A percentile compares a stretch with the other conserved stretches of the same genome.
These are phyloP conservation scores for Huntiella omanensis DNA, from an alignment of 2,329 filamentous ascomycete genomes.

Conservation along the genomic window DNA sequence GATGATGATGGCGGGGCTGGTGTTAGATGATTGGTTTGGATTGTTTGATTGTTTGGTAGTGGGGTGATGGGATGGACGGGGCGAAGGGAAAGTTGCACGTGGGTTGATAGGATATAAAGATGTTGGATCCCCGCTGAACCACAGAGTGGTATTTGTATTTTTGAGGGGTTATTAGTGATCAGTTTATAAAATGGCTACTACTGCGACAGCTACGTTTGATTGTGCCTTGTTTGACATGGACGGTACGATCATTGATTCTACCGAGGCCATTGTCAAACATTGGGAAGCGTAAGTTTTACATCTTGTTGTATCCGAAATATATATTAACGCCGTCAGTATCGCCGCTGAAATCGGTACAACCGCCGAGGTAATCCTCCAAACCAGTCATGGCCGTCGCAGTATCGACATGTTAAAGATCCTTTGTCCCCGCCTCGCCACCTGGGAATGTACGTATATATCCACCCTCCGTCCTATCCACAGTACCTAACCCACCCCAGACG, in stretches of 20 bases:
- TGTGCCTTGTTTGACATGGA: slow-evolving; percentile 59
- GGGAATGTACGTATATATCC: slow-evolving; percentile 56
- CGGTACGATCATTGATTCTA: slow-evolving; percentile 70
- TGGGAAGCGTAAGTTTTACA: slow-evolving; percentile 42
- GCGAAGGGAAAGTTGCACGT: too few relatives aligned
- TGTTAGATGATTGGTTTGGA: slow-evolving; percentile 4
- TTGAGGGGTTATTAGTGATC: too few relatives aligned
- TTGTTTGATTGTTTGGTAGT: too few relatives aligned
- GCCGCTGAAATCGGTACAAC: slow-evolving; percentile 69
- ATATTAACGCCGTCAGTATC: slow-evolving; percentile 38
- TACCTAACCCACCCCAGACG: slow-evolving; percentile 33
- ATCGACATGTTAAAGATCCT: slow-evolving; percentile 72
- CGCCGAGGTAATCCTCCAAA: slow-evolving; percentile 68
- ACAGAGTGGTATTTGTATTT: too few relatives aligned
- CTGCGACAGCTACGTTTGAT: slow-evolving; percentile 29
- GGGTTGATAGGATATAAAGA: too few relatives aligned
- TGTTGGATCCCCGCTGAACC: too few relatives aligned
- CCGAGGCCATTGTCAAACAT: slow-evolving; percentile 56
- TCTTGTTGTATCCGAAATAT: too few relatives aligned
- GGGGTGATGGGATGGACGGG: too few relatives aligned
- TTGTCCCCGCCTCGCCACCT: slow-evolving; percentile 69
- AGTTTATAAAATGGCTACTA: too few relatives aligned
- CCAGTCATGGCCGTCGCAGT: slow-evolving; percentile 74
- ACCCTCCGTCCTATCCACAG: not conserved
- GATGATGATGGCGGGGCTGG: not conserved